These are phyloP conservation scores for Mycena sanguinolenta DNA, from an alignment of 768 basidiomycete species.

Conservation along the genomic window DNA sequence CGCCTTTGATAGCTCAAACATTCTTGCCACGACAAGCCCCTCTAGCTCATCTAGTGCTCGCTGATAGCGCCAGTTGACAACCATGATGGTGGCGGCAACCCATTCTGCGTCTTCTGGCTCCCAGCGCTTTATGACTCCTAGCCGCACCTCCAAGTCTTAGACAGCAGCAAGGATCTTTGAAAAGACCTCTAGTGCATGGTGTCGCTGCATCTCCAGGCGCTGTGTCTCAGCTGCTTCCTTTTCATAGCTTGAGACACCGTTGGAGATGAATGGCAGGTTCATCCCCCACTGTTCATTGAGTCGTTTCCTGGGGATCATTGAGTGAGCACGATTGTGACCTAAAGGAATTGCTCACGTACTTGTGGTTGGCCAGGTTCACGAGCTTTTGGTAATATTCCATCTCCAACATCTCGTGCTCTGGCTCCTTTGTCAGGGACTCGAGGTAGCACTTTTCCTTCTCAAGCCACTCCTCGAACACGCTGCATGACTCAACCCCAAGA, in stretches of 20 bases:
- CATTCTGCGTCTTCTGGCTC: constrained; percentile 24
- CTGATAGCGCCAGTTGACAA: constrained; percentile 27
- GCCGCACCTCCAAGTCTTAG: constrained; percentile 20
- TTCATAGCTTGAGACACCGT: too few species aligned
- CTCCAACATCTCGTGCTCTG: neutral
- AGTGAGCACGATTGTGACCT: too few species aligned
- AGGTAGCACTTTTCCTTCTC: constrained; percentile 35
- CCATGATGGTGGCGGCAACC: constrained; percentile 23
- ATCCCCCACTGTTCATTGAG: too few species aligned
- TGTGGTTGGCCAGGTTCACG: constrained; percentile 9
- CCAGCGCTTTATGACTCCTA: neutral
- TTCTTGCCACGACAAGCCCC: constrained; percentile 32
- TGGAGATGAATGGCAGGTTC: too few species aligned
- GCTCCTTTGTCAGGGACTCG: constrained; percentile 31
- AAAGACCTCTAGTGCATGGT: constrained; percentile 32
- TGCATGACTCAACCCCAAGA: neutral
- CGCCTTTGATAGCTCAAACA: constrained; percentile 38
- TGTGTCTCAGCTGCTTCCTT: neutral
- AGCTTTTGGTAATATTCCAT: constrained; percentile 33
- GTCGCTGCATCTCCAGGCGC: constrained; percentile 18
- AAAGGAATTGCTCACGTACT: constrained; percentile 1
- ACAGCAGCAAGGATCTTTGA: constrained; percentile 11
- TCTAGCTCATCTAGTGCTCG: constrained; percentile 37
- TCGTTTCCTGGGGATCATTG: too few species aligned
- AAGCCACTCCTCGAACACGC: neutral